Evolutionary conservation across 2,329 filamentous ascomycete genomes (phyloP).

Genomic region (Sporothrix pallida): DNA sequence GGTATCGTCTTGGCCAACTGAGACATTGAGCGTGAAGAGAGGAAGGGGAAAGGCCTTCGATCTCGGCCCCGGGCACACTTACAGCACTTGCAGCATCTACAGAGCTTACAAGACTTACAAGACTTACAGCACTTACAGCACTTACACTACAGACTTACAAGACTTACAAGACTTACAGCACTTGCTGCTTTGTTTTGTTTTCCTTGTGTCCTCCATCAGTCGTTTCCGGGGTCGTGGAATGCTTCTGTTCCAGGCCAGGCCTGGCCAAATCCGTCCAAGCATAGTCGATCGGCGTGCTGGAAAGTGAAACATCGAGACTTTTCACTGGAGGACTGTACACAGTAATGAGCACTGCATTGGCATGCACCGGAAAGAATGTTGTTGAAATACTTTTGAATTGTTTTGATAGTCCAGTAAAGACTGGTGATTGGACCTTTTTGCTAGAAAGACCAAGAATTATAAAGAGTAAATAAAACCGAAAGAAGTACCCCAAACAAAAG

Average conservation of each 20-base stretch:
- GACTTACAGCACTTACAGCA: too few relatives aligned
- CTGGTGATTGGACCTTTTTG: not conserved
- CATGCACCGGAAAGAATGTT: too few relatives aligned
- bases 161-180: too few relatives aligned
- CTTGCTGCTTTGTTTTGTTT: not conserved
- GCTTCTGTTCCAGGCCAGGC: not conserved
- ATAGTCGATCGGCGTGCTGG: too few relatives aligned
- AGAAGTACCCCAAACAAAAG: not conserved
- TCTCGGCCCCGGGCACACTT: too few relatives aligned
- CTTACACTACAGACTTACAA: too few relatives aligned
- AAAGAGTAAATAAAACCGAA: not conserved
- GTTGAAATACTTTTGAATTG: conserved; percentile 4
- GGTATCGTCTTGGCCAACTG: not conserved
- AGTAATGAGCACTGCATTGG: too few relatives aligned
- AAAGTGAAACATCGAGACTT: too few relatives aligned
- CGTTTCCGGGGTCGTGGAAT: not conserved
- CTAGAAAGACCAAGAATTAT: not conserved
- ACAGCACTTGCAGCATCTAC: too few relatives aligned
- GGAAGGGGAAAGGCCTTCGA: too few relatives aligned
- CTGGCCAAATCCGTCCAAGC: not conserved
- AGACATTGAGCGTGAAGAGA: not conserved
- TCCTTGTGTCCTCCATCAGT: not conserved
- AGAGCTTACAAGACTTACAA: too few relatives aligned
- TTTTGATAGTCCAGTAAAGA: not conserved
- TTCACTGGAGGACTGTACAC: too few relatives aligned